Evolutionary conservation across 148 eudicot genomes (phyloP).

Genomic region (Pharnaceum exiguum): DNA sequence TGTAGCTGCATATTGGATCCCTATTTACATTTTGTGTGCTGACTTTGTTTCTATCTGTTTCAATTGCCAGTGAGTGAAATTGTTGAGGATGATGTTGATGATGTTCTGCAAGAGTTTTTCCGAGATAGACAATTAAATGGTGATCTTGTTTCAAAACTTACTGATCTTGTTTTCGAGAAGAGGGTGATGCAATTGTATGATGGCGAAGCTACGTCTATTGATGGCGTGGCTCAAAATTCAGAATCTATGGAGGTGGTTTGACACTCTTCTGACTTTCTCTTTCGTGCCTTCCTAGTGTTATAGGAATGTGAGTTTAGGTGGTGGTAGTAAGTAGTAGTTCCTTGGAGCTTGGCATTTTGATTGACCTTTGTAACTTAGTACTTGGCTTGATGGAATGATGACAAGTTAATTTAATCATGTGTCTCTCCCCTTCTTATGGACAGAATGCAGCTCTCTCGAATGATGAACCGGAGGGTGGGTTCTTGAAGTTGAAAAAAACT

Average conservation of each 20-base stretch:
- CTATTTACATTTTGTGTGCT: not conserved
- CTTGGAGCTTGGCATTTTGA: too few relatives aligned
- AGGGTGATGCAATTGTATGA: slow-evolving; percentile 5
- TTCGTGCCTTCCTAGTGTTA: slow-evolving; percentile 6
- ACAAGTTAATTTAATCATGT: not conserved
- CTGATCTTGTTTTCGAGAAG: slow-evolving; percentile 32
- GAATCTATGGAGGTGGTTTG: slow-evolving; percentile 24
- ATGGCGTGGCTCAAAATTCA: slow-evolving; percentile 1
- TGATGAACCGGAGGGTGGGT: slow-evolving; percentile 78
- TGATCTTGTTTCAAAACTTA: slow-evolving; percentile 32
- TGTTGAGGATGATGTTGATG: slow-evolving; percentile 41
- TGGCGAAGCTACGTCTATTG: slow-evolving; percentile 9
- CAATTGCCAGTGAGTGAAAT: slow-evolving; percentile 26
- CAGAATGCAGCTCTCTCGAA: slow-evolving; percentile 20
- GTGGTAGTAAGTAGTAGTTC: not conserved
- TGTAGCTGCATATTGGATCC: not conserved
- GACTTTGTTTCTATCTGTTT: slow-evolving; percentile 5
- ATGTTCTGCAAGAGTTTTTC: slow-evolving; percentile 32
- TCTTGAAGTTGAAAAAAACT: slow-evolving; percentile 65
- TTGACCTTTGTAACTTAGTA: too few relatives aligned
- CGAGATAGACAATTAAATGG: slow-evolving; percentile 42
- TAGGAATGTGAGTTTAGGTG: not conserved
- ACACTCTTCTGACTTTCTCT: not conserved
- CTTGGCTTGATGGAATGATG: not conserved
- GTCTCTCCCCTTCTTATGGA: not conserved